Evolutionary conservation across 2,329 filamentous ascomycete genomes (phyloP).

Genomic region (Colletotrichum eremochloae): DNA sequence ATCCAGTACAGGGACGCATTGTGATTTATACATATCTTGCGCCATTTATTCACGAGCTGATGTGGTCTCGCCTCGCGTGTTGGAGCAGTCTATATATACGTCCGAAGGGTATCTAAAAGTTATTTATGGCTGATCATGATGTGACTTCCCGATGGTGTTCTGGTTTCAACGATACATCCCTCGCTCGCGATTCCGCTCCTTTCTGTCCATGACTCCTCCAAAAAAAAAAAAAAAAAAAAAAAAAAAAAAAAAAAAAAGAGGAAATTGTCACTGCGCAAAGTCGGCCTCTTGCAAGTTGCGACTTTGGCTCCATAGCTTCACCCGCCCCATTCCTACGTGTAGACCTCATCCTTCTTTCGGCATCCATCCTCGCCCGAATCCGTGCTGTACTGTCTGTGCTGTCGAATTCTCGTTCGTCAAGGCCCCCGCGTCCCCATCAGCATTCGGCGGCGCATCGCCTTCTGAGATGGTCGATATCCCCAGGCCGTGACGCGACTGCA

Average conservation of each 20-base stretch:
- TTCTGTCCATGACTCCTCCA: not conserved
- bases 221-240: not conserved
- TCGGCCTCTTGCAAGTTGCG: not conserved
- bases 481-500: not conserved
- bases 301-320: too few species aligned
- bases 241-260: not conserved
- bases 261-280: not conserved
- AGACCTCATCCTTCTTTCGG: not conserved
- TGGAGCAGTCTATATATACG: not conserved
- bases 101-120: conserved; percentile 1
- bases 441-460: not conserved
- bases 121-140: not conserved
- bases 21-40: not conserved
- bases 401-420: not conserved
- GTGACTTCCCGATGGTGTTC: not conserved
- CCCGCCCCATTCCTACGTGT: not conserved
- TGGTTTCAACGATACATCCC: not conserved
- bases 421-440: not conserved
- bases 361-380: conserved; percentile 27
- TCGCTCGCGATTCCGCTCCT: not conserved
- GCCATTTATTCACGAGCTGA: not conserved
- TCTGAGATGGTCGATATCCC: conserved; percentile 6
- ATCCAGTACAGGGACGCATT: too few species aligned
- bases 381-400: conserved; percentile 22
- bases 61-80: too few species aligned